Conservation (phyloP, 2,329 filamentous ascomycete genomes). For the Trichoderma oligosporum region DNA sequence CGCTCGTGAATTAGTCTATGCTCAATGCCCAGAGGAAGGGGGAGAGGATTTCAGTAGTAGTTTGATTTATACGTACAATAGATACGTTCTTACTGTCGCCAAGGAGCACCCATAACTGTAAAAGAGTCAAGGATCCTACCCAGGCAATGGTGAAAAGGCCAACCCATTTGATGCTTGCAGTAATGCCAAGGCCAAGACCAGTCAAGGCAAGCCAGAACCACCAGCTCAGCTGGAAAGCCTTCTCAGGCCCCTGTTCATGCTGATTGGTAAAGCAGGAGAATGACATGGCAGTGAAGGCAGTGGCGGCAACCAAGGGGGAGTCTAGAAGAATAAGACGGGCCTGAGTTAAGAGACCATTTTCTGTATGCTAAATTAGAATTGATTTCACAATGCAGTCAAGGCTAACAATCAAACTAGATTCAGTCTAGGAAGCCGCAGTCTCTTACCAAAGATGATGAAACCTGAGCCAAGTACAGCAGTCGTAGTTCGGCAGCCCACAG, state of each 20-base stretch:
- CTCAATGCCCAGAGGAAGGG: background rate
- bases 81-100: constrained; percentile 85
- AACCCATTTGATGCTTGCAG: constrained; percentile 97
- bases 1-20: constrained; percentile 21
- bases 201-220: constrained; percentile 96
- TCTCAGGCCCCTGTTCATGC: constrained; percentile 84
- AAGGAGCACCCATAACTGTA: constrained; percentile 93
- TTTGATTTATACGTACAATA: constrained; percentile 48
- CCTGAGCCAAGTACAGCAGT: constrained; percentile 80
- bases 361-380: constrained; percentile 45
- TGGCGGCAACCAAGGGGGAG: constrained; percentile 89
- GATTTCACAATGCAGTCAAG: too few species aligned
- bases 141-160: constrained; percentile 97
- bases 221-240: constrained; percentile 86
- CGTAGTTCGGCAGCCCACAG: constrained; percentile 79
- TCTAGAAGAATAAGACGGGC: constrained; percentile 94
- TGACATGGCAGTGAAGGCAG: constrained; percentile 82
- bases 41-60: background rate
- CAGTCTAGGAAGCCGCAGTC: background rate
- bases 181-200: constrained; percentile 82
- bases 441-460: constrained; percentile 83
- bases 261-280: constrained; percentile 96
- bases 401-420: too few species aligned
- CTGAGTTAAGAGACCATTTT: constrained; percentile 93
- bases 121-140: constrained; percentile 83